These are phyloP conservation scores for Yueomyces sinensis DNA, from an alignment of 805 yeast genomes.

Conservation along the genomic window DNA sequence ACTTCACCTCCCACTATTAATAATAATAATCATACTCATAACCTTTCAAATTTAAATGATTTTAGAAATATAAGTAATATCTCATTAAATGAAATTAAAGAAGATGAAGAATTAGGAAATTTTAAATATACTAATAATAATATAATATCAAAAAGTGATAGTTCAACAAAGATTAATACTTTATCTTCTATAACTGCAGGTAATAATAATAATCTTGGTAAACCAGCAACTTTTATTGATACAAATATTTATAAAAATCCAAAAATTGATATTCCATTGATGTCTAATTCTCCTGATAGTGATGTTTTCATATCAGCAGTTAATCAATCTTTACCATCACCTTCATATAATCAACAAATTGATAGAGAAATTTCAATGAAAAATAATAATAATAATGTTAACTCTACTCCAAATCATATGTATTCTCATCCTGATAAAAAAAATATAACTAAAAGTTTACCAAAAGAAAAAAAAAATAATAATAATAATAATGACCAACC, in stretches of 20 bases:
- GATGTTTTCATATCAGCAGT: not conserved
- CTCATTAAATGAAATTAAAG: conserved; percentile 24
- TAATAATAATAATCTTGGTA: too few species aligned
- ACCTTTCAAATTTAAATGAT: conserved; percentile 5
- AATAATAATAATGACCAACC: not conserved
- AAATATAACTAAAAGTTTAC: too few species aligned
- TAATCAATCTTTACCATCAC: not conserved
- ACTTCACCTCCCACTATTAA: not conserved
- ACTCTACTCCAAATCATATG: not conserved
- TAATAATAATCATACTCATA: not conserved
- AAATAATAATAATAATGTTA: too few species aligned
- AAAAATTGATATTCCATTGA: not conserved
- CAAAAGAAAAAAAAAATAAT: not conserved
- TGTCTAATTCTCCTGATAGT: not conserved
- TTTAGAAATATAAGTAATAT: conserved; percentile 13
- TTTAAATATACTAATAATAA: conserved; percentile 2
- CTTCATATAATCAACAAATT: too few species aligned
- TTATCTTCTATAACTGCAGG: not conserved
- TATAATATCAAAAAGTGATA: not conserved
- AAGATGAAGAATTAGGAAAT: conserved; percentile 18
- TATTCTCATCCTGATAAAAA: not conserved
- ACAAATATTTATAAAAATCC: not conserved
- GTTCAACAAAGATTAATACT: not conserved
- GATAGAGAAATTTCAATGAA: not conserved
- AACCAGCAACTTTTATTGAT: too few species aligned